These are phyloP conservation scores for Cordia subcordata DNA, from an alignment of 257 asterid genomes.

Conservation along the genomic window DNA sequence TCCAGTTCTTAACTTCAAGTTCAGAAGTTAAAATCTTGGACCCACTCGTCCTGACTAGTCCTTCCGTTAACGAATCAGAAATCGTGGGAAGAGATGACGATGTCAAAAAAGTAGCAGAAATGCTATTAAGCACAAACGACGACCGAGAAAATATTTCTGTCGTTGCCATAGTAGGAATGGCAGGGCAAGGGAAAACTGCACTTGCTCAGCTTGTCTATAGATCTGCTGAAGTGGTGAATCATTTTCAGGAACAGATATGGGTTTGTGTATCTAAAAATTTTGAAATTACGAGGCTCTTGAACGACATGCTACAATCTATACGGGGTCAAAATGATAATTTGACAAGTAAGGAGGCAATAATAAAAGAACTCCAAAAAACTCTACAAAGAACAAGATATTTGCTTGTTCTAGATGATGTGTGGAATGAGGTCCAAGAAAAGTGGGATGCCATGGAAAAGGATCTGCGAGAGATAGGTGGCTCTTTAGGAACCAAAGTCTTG, in stretches of 20 bases:
- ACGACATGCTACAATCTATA: neutral
- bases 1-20: neutral
- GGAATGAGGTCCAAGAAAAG: neutral
- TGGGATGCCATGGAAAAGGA: constrained; percentile 8
- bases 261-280: neutral
- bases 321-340: neutral
- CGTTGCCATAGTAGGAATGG: neutral
- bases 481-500: constrained; percentile 2
- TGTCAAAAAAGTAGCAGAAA: constrained; percentile 1
- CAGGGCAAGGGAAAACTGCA: neutral
- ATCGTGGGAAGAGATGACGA: neutral
- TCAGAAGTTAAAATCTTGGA: neutral
- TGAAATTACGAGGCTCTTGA: neutral
- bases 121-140: constrained; percentile 4
- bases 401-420: constrained; percentile 30
- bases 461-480: constrained; percentile 5
- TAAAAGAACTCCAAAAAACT: neutral
- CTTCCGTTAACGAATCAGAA: neutral
- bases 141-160: neutral
- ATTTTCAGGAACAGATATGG: neutral
- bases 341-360: constrained; percentile 4
- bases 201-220: neutral
- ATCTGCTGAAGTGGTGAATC: neutral
- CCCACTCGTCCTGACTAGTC: neutral
- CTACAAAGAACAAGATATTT: constrained; percentile 6